Conservation (phyloP, 2,329 filamentous ascomycete genomes). For the Moelleriella libera region DNA sequence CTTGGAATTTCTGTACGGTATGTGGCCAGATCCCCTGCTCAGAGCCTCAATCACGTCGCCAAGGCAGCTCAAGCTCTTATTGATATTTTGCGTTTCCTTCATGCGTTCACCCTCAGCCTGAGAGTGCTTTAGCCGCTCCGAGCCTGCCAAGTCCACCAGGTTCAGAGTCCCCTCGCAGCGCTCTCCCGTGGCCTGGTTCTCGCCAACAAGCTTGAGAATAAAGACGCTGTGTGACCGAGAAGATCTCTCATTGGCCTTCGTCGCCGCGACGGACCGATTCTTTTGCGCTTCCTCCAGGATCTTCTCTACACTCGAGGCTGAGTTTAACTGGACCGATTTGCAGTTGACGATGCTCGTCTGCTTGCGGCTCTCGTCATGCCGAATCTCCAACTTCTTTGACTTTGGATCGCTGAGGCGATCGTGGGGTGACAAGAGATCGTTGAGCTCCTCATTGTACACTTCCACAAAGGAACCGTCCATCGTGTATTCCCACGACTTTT, state of each 20-base stretch:
- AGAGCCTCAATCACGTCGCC: conserved; percentile 91
- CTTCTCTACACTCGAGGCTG: conserved; percentile 62
- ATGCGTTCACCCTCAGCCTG: conserved; percentile 75
- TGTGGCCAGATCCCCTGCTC: conserved; percentile 69
- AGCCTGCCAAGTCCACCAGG: conserved; percentile 87
- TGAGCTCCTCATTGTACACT: conserved; percentile 95
- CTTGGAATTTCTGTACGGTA: conserved; percentile 95
- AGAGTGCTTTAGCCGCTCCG: conserved; percentile 78
- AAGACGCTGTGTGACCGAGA: conserved; percentile 94
- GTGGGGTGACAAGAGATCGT: conserved; percentile 58
- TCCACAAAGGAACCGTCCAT: conserved; percentile 95
- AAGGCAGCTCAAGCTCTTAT: conserved; percentile 81
- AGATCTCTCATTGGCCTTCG: conserved; percentile 92
- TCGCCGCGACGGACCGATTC: conserved; percentile 86
- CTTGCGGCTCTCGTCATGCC: conserved; percentile 70
- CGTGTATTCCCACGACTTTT: conserved; percentile 86
- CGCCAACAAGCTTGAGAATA: conserved; percentile 65
- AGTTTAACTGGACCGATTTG: conserved; percentile 62
- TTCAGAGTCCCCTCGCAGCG: conserved; percentile 88
- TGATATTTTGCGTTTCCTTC: conserved; percentile 95
- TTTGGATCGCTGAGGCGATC: conserved; percentile 55
- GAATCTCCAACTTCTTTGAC: conserved; percentile 71
- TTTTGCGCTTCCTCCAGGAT: conserved; percentile 70
- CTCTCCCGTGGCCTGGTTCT: conserved; percentile 64
- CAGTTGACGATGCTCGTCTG: conserved; percentile 74